Evolutionary conservation across 768 basidiomycete species (phyloP), one percentile per base, ranked within the genome.

Genomic region (Xanthoconium stramineum): DNA sequence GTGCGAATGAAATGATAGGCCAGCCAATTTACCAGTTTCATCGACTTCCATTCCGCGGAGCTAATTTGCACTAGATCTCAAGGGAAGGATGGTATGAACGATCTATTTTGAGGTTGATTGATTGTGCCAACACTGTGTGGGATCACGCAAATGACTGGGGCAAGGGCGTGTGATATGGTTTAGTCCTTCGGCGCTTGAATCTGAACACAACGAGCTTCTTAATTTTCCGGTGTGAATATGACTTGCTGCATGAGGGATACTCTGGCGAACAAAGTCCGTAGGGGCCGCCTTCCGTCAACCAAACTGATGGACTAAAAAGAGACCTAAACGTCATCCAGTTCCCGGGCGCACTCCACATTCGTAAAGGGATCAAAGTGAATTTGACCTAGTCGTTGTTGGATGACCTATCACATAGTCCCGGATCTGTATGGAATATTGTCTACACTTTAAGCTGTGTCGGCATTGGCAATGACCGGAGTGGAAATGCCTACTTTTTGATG

Each of bases 41-140:
- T 63, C 30, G 38, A 38, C 59, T 69, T 67, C 65, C 65, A 69
- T 69, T 62, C 57, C 46, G 45, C 60, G 53, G 52, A 59, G 17
- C 47, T 45, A 47, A 46, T 50, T 46, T 46, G 19, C 20, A 32
- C 17, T 11, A 55, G 40, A 14, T 35, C 33, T 55, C 47, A 43
- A 33, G 49, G 39, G 24, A 42, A 47, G 36, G 38, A 50, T 47
- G 13, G 48, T 33, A 46, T 11, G 48, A 24, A 24, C 30, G 44
- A 37, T 48, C 55, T 37, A 55, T 61, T 55, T 58, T 53, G 28
- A 56, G 55, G 37, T 47, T 57, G 47, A 57, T 47, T 47, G 55
- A 54, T 49, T 29, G 36, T 51, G 48, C 37, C 47, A 42, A 32
- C 30, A 38, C 44, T n/a, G 37, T 36, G 35, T 30, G 35, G 19